Evolutionary conservation across 768 basidiomycete species (phyloP).

Genomic region (Naganishia kalamii): DNA sequence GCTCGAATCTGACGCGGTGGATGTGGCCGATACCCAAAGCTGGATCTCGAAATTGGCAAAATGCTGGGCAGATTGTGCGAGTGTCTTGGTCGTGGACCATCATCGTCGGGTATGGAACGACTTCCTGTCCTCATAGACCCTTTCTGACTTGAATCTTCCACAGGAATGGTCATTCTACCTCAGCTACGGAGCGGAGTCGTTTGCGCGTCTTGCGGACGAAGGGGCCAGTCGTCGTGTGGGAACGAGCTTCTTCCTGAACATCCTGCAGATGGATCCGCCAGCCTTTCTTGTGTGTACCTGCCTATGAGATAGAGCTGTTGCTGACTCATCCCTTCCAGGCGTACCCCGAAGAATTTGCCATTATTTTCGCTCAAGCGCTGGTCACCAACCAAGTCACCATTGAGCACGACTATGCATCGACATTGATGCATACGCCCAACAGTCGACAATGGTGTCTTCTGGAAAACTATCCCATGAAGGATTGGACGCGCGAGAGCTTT

Average conservation of each 20-base stretch:
- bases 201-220: slow-evolving; percentile 55
- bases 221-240: slow-evolving; percentile 57
- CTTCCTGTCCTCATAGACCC: background rate
- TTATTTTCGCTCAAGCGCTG: slow-evolving; percentile 55
- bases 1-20: slow-evolving; percentile 24
- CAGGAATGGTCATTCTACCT: slow-evolving; percentile 64
- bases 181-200: slow-evolving; percentile 54
- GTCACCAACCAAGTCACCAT: slow-evolving; percentile 52
- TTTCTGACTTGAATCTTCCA: background rate
- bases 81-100: slow-evolving; percentile 56
- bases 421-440: slow-evolving; percentile 57
- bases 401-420: slow-evolving; percentile 58
- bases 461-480: slow-evolving; percentile 1
- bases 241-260: slow-evolving; percentile 55
- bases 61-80: slow-evolving; percentile 68
- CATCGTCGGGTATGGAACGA: slow-evolving; percentile 48
- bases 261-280: slow-evolving; percentile 54
- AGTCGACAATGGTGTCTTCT: slow-evolving; percentile 52
- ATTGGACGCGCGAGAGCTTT: slow-evolving; percentile 48
- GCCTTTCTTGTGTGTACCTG: slow-evolving; percentile 55
- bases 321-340: slow-evolving; percentile 45
- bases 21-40: slow-evolving; percentile 30
- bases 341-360: slow-evolving; percentile 53
- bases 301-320: background rate
- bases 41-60: slow-evolving; percentile 59